phyloP scores from a whole-genome alignment of 1,284 basidiomycete species.

The Puccinia coronata region DNA sequence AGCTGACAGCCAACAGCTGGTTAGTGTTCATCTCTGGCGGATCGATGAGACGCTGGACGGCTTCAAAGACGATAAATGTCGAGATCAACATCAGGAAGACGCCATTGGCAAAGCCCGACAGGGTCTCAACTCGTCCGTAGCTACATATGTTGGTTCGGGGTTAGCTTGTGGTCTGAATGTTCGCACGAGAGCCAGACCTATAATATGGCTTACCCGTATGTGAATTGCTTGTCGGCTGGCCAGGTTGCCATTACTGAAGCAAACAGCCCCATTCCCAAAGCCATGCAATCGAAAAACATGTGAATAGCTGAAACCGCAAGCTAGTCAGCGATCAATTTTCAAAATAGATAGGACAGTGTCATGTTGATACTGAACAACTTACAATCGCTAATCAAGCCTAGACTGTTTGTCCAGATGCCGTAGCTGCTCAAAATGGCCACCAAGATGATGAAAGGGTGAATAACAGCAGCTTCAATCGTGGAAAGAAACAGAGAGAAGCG shows the following conservation, averaged over 20 bases:
- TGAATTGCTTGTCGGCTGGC: constrained; percentile 90
- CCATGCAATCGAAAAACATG: constrained; percentile 99
- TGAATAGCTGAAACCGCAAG: constrained; percentile 75
- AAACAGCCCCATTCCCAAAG: constrained; percentile 90
- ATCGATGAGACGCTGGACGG: constrained; percentile 89
- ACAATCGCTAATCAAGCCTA: constrained; percentile 97
- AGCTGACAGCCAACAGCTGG: constrained; percentile 85
- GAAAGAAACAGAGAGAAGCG: neutral
- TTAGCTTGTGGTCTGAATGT: too few relatives aligned
- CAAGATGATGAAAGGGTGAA: neutral
- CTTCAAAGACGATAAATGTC: constrained; percentile 97
- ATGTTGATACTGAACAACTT: constrained; percentile 55
- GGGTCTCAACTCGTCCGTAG: constrained; percentile 95
- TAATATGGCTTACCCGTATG: constrained; percentile 73
- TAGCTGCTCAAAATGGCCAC: constrained; percentile 65
- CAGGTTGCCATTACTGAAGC: constrained; percentile 98
- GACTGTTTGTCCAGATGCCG: constrained; percentile 94
- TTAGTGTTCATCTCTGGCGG: constrained; percentile 98
- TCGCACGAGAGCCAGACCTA: neutral
- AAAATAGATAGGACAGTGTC: constrained; percentile 11
- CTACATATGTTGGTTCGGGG: constrained; percentile 62
- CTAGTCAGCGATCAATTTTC: neutral
- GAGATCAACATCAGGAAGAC: constrained; percentile 95
- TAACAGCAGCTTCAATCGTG: neutral
- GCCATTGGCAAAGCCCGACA: constrained; percentile 97